Base-by-base conservation (phyloP, 2,329 filamentous ascomycete genomes). In the Phaeosphaeriaceae sp. region DNA sequence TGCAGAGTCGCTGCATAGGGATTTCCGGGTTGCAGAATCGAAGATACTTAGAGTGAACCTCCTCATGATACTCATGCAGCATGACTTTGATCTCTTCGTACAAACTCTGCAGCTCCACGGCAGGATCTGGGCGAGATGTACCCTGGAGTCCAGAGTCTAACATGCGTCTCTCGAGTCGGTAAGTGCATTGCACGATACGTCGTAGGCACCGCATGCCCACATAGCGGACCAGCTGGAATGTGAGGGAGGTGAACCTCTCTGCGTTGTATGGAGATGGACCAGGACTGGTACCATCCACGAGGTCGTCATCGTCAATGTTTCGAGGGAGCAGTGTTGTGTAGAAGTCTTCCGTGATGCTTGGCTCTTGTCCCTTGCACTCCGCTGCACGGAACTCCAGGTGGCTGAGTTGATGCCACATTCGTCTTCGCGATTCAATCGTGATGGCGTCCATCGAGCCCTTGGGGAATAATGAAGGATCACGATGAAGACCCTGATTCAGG, bases 361-460 rank as follows among this genome's bases (percentile, higher is more conserved):
- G 75, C 48, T 79, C 77, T 55, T 78, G 76, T 1, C 77, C 77
- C 60, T 77, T 78, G 42, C 73, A 77, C 52, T 79, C 77, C 6
- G 76, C 75, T 11, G 77, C 74, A 44, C 76, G 71, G 51, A 73
- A 77, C 42, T 79, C 77, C 9, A 79, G 64, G 52, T 78, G 72
- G 35, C 75, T 76, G 32, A 79, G 59, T 49, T 78, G 76, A 65
- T 77, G 71, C 77, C 76, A 78, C 49, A 75, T 64, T 6, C 76
- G 67, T 19, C 77, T 73, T 21, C 77, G 73, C 23, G 72, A 54
- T 52, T 79, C 77, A n/a, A 77, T 76, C 9, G 73, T 77, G 17
- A 78, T 65, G 7, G 66, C 66, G 51, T 79, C 77, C 70, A 77
- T 76, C 5, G 74, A 75, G 0, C 75, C 75, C 15, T 63, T 35